Percentiles rank a stretch among this genome's conserved stretches.
Conservation (phyloP, 2,329 filamentous ascomycete species). For the Mycocentrospora acerina region DNA sequence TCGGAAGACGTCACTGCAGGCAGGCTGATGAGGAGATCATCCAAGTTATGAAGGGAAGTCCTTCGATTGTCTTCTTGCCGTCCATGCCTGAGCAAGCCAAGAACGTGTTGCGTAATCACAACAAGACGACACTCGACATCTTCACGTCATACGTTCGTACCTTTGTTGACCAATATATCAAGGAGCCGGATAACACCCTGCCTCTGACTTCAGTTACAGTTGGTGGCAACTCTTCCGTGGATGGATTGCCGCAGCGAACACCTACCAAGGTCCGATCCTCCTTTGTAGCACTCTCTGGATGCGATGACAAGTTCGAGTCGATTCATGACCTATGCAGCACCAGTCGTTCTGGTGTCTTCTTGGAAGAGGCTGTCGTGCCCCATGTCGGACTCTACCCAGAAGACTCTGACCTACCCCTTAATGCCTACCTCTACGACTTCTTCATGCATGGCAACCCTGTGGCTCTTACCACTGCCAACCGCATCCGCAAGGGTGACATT, state of each 20-base stretch:
- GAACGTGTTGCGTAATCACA: conserved; percentile 61
- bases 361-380: conserved; percentile 73
- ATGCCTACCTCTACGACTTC: conserved; percentile 74
- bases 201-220: conserved; percentile 60
- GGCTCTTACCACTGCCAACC: conserved; percentile 64
- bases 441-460: conserved; percentile 69
- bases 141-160: conserved; percentile 70
- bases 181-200: conserved; percentile 55
- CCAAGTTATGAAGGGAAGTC: conserved; percentile 56
- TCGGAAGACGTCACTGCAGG: conserved; percentile 60
- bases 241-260: conserved; percentile 18
- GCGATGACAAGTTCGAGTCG: conserved; percentile 62
- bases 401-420: conserved; percentile 57
- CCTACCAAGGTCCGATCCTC: conserved; percentile 60
- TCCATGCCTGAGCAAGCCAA: conserved; percentile 60
- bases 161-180: conserved; percentile 66
- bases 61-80: conserved; percentile 67
- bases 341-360: conserved; percentile 67
- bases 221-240: conserved; percentile 37
- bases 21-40: conserved; percentile 52
- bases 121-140: conserved; percentile 63
- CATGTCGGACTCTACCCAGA: conserved; percentile 64
- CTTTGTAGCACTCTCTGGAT: conserved; percentile 71
- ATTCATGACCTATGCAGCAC: conserved; percentile 69
- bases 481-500: conserved; percentile 65